Conservation (phyloP, 257 asterid genomes). For the Coffea canephora region DNA sequence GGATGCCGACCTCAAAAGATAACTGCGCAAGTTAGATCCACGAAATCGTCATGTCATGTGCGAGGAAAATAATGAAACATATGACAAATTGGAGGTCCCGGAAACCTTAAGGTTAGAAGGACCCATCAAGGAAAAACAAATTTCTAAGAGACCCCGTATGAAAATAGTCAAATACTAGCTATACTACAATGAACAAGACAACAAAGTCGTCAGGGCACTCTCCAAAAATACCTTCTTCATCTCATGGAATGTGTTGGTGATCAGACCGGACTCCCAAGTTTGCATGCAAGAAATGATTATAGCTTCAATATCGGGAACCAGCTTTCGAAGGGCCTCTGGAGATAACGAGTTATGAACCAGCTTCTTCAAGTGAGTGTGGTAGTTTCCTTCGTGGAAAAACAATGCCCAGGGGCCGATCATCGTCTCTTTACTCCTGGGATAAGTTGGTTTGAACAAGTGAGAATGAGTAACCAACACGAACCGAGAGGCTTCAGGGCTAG, state of each 20-base stretch:
- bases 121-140: conserved; percentile 5
- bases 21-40: conserved; percentile 25
- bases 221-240: conserved; percentile 52
- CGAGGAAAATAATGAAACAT: background rate
- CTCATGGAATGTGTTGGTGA: conserved; percentile 52
- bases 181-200: background rate
- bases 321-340: conserved; percentile 43
- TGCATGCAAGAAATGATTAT: conserved; percentile 41
- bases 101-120: background rate
- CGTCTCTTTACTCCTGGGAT: conserved; percentile 83
- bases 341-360: conserved; percentile 53
- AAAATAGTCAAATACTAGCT: background rate
- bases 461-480: conserved; percentile 66
- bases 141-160: conserved; percentile 24
- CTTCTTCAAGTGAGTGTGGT: conserved; percentile 51
- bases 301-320: conserved; percentile 49
- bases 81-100: conserved; percentile 7
- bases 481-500: conserved; percentile 71
- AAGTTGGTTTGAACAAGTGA: conserved; percentile 67
- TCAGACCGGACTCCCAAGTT: conserved; percentile 39
- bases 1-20: conserved; percentile 81
- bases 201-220: too few species aligned
- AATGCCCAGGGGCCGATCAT: conserved; percentile 73
- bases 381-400: conserved; percentile 73
- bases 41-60: background rate